Evolutionary conservation across 148 eudicot species (phyloP).

Genomic region (Pouteria glomerata): DNA sequence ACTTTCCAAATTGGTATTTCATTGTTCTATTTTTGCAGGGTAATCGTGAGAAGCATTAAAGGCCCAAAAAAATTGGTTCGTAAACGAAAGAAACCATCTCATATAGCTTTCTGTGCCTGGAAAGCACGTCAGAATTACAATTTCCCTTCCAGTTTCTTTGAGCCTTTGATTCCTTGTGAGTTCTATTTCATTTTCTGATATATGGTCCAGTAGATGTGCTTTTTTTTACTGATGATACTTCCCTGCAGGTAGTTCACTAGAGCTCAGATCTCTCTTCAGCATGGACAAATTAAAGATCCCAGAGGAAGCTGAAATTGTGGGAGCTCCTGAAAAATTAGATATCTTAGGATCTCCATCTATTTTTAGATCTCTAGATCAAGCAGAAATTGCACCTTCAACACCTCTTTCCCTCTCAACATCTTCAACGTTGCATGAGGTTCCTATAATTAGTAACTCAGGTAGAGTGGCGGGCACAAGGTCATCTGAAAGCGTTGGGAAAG

Average conservation of each 20-base stretch:
- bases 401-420: conserved; percentile 47
- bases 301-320: conserved; percentile 21
- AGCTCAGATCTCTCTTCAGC: conserved; percentile 14
- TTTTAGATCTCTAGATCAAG: conserved; percentile 18
- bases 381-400: conserved; percentile 66
- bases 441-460: conserved; percentile 32
- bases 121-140: conserved; percentile 30
- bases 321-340: conserved; percentile 22
- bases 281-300: conserved; percentile 16
- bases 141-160: conserved; percentile 38
- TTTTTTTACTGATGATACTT: conserved; percentile 2
- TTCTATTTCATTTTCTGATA: neutral
- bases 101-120: conserved; percentile 42
- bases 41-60: conserved; percentile 34
- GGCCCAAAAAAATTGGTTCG: conserved; percentile 58
- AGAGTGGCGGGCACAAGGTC: conserved; percentile 34
- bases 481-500: conserved; percentile 27
- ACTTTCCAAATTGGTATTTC: too few species aligned
- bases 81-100: conserved; percentile 45
- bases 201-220: neutral
- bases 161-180: conserved; percentile 70
- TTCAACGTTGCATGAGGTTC: conserved; percentile 27
- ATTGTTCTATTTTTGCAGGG: conserved; percentile 32
- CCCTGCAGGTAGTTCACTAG: conserved; percentile 34
- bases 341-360: conserved; percentile 12